Evolutionary conservation across 2,329 filamentous ascomycete species (phyloP).

Genomic region (Zymoseptoria brevis): DNA sequence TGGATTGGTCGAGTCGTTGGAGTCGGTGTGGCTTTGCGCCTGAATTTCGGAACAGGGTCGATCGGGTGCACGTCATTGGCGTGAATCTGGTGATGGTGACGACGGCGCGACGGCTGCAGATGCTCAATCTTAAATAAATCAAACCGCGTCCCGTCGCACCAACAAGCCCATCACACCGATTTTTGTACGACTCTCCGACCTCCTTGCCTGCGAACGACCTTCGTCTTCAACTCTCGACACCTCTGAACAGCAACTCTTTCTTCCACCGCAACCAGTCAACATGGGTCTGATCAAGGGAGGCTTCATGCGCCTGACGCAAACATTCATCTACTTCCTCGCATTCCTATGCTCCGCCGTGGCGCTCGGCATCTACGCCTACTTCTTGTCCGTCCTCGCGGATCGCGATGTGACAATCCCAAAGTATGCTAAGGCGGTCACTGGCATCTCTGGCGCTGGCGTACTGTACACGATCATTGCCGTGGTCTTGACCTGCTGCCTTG

Average conservation of each 20-base stretch:
- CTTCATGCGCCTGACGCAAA: conserved; percentile 60
- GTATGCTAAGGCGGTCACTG: conserved; percentile 46
- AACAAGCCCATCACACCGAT: background rate
- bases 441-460: conserved; percentile 65
- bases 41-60: too few relatives aligned
- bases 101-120: background rate
- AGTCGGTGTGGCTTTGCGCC: background rate
- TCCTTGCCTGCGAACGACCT: background rate
- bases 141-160: background rate
- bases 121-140: background rate
- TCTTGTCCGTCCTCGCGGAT: conserved; percentile 63
- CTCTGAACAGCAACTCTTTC: too few relatives aligned
- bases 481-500: conserved; percentile 69
- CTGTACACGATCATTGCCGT: conserved; percentile 68
- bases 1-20: background rate
- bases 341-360: conserved; percentile 66
- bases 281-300: conserved; percentile 42
- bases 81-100: background rate
- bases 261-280: too few relatives aligned
- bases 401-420: too few relatives aligned
- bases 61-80: background rate
- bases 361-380: conserved; percentile 64
- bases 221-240: too few relatives aligned
- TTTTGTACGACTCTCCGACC: background rate
- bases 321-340: conserved; percentile 64